phyloP scores from a whole-genome alignment of 345 rosid genomes.

The Pistacia integerrima region DNA sequence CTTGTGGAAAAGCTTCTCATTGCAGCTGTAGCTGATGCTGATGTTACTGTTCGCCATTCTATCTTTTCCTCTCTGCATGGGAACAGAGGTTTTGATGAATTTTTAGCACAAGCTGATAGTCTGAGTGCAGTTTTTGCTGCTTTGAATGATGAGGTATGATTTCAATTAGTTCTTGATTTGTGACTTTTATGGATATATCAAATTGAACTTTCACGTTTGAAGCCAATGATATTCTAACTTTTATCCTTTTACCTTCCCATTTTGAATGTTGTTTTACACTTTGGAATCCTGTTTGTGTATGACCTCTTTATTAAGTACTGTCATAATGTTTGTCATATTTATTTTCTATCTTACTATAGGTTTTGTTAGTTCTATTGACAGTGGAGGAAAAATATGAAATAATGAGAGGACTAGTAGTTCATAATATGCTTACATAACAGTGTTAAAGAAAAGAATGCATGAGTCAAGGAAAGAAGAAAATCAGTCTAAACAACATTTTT shows the following conservation, averaged over 20 bases:
- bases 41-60: conserved; percentile 89
- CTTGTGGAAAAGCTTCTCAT: conserved; percentile 98
- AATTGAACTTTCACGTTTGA: neutral
- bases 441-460: neutral
- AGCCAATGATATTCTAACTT: conserved; percentile 7
- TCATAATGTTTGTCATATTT: no score
- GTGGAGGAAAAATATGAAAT: neutral
- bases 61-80: conserved; percentile 77
- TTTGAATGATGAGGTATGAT: conserved; percentile 89
- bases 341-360: neutral
- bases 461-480: neutral
- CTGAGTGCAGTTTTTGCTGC: conserved; percentile 97
- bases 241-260: neutral
- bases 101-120: conserved; percentile 94
- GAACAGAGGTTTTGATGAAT: conserved; percentile 91
- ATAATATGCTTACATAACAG: neutral
- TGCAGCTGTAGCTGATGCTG: conserved; percentile 96
- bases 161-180: conserved; percentile 15
- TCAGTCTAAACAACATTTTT: neutral
- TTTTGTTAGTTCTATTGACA: neutral
- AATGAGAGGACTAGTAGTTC: neutral
- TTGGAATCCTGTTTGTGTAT: neutral
- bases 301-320: neutral
- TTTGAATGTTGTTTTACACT: conserved; percentile 2
- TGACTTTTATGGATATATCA: neutral